phyloP scores from a whole-genome alignment of 140 eudicot species.

The Cichorium intybus region DNA sequence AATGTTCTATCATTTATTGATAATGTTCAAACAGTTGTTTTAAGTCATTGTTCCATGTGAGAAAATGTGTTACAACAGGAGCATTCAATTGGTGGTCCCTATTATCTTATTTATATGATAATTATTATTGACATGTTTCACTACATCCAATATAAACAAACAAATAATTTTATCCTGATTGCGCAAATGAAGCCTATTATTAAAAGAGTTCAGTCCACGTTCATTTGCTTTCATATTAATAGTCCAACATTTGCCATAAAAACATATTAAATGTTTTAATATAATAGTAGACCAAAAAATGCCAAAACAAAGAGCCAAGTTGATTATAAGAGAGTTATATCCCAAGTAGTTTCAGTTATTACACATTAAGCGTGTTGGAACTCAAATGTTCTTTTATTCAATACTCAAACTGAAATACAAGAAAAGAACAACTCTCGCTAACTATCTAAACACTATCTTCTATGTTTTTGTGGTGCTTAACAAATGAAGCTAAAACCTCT shows the following conservation, averaged over 20 bases:
- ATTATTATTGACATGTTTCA: not conserved
- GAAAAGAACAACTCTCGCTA: no score
- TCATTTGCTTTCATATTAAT: conserved; percentile 1
- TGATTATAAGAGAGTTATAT: no score
- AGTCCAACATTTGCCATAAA: not conserved
- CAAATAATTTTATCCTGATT: conserved; percentile 16
- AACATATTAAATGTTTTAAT: not conserved
- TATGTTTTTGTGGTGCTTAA: no score
- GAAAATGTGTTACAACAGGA: not conserved
- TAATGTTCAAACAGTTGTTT: not conserved
- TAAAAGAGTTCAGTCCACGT: conserved; percentile 6
- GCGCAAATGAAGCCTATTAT: conserved; percentile 6
- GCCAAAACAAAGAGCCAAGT: no score
- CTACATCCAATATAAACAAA: not conserved
- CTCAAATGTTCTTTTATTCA: no score
- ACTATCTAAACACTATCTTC: no score
- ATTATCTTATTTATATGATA: conserved; percentile 4
- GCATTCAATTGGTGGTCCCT: not conserved
- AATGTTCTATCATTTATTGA: not conserved
- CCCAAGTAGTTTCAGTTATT: not conserved
- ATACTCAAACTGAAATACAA: no score
- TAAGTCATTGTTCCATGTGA: conserved; percentile 10
- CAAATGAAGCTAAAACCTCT: no score
- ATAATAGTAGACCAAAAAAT: no score
- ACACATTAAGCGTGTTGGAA: no score